Evolutionary conservation across 225 moss, liverwort and hornwort species (phyloP).

Genomic region (Antitrichia curtipendula): DNA sequence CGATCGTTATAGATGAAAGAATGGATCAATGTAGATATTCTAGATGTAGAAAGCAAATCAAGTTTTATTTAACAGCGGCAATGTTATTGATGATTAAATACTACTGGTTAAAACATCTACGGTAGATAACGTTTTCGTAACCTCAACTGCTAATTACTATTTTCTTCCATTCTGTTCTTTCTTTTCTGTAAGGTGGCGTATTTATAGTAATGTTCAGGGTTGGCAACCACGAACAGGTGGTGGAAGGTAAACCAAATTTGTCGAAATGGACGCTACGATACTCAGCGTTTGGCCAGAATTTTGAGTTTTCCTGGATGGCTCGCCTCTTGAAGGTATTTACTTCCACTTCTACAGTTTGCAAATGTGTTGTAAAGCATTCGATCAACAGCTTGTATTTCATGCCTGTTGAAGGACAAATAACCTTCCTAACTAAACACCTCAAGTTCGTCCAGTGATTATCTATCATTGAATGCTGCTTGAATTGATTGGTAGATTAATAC

Average conservation of each 20-base stretch:
- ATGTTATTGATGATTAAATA: background rate
- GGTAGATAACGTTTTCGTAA: background rate
- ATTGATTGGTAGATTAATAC: background rate
- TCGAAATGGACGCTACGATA: constrained; percentile 91
- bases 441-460: background rate
- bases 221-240: constrained; percentile 37
- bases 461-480: background rate
- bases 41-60: background rate
- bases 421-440: background rate
- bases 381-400: background rate
- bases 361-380: background rate
- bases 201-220: background rate
- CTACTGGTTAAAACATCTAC: background rate
- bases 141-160: background rate
- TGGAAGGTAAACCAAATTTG: constrained; percentile 64
- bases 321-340: constrained; percentile 71
- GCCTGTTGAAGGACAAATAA: background rate
- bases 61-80: background rate
- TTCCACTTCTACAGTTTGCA: background rate
- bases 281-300: constrained; percentile 73
- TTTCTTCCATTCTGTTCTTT: background rate
- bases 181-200: background rate
- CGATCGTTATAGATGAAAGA: background rate
- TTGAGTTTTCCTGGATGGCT: constrained; percentile 95
- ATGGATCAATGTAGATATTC: background rate